Percentiles rank a stretch among this genome's conserved stretches.
Conservation (phyloP, 2,329 filamentous ascomycete genomes). For the Fusarium sp. region DNA sequence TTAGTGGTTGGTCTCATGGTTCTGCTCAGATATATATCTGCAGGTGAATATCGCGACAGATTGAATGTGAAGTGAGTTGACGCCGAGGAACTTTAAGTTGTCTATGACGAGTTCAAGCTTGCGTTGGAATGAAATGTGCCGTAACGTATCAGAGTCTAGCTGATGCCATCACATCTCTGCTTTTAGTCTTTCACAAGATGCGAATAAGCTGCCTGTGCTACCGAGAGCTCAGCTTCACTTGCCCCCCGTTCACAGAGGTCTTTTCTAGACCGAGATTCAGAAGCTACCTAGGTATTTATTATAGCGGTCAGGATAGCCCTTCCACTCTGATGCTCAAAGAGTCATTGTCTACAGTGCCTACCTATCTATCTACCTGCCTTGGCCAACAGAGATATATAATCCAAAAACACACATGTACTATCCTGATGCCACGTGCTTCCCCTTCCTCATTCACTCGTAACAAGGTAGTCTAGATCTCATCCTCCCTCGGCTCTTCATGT, state of each 20-base stretch:
- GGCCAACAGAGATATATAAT: background rate
- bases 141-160: background rate
- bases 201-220: background rate
- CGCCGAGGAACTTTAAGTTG: constrained; percentile 8
- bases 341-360: too few relatives aligned
- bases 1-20: background rate
- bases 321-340: background rate
- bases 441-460: constrained; percentile 3
- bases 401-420: background rate
- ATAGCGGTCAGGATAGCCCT: background rate
- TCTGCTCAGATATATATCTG: background rate
- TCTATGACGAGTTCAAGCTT: constrained; percentile 34
- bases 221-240: background rate
- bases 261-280: background rate
- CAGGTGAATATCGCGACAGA: constrained; percentile 4
- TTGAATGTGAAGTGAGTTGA: background rate
- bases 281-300: background rate
- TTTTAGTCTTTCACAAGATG: background rate
- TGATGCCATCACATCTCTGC: constrained; percentile 3
- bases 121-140: constrained; percentile 6
- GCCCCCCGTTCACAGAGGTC: background rate
- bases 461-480: constrained; percentile 1
- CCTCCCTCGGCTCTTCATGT: constrained; percentile 10
- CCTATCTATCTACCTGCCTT: too few relatives aligned
- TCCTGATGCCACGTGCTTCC: constrained; percentile 20